Evolutionary conservation across 2,329 filamentous ascomycete species (phyloP).

Genomic region (Xylariaceae sp.): DNA sequence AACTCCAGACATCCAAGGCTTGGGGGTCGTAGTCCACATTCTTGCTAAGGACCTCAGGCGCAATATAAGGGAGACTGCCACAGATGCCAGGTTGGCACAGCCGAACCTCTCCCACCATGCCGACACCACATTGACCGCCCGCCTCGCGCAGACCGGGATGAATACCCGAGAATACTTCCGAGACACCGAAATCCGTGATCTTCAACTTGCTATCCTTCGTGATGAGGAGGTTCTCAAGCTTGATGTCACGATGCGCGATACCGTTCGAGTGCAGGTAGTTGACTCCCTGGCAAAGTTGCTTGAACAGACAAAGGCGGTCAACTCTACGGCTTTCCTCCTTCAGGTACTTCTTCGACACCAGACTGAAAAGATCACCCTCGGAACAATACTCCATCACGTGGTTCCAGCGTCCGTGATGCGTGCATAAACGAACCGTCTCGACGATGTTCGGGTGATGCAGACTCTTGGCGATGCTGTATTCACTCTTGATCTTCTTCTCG

Average conservation of each 20-base stretch:
- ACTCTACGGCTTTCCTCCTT: slow-evolving; percentile 62
- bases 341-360: slow-evolving; percentile 74
- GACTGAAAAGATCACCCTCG: slow-evolving; percentile 76
- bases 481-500: slow-evolving; percentile 86
- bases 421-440: slow-evolving; percentile 76
- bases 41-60: slow-evolving; percentile 79
- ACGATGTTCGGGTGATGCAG: slow-evolving; percentile 87
- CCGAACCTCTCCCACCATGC: slow-evolving; percentile 73
- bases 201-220: slow-evolving; percentile 81
- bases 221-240: slow-evolving; percentile 83
- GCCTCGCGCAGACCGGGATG: slow-evolving; percentile 78
- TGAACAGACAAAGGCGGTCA: slow-evolving; percentile 84
- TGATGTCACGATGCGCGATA: slow-evolving; percentile 89
- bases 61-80: slow-evolving; percentile 84
- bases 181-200: slow-evolving; percentile 90
- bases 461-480: slow-evolving; percentile 85
- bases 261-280: slow-evolving; percentile 81
- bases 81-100: slow-evolving; percentile 79
- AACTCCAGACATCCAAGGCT: slow-evolving; percentile 83
- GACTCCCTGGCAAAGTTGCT: slow-evolving; percentile 82
- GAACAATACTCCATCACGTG: slow-evolving; percentile 93
- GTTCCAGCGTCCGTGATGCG: slow-evolving; percentile 76
- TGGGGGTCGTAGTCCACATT: slow-evolving; percentile 70
- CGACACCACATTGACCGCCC: slow-evolving; percentile 71
- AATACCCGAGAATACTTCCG: slow-evolving; percentile 80